Evolutionary conservation across 805 yeast species (phyloP).

Genomic region (Pichia cephalocereana): DNA sequence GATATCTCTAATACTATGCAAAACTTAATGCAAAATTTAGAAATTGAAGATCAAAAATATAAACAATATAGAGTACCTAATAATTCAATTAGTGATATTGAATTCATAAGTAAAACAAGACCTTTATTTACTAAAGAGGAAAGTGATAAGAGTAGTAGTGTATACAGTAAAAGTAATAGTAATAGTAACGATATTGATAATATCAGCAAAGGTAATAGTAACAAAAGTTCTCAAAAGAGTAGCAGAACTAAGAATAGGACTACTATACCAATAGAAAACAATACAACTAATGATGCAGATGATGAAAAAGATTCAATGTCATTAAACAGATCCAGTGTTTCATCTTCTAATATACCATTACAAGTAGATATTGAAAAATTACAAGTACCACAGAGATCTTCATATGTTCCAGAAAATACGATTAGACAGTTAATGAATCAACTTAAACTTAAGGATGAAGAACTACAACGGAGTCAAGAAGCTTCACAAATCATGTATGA

Average conservation of each 20-base stretch:
- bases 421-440: background rate
- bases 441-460: background rate
- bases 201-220: too few species aligned
- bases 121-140: too few species aligned
- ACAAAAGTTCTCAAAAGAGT: too few species aligned
- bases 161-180: too few species aligned
- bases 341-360: background rate
- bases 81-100: background rate
- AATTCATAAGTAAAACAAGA: too few species aligned
- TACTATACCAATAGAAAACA: background rate
- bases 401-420: background rate
- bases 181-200: too few species aligned
- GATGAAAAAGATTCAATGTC: background rate
- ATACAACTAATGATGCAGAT: constrained; percentile 2
- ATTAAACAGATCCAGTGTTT: too few species aligned
- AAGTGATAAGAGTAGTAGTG: too few species aligned
- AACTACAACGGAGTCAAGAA: background rate
- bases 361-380: background rate
- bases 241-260: too few species aligned
- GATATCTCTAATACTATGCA: constrained; percentile 4
- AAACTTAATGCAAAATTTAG: background rate
- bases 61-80: background rate
- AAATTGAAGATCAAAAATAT: background rate
- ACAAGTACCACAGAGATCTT: background rate
- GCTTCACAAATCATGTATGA: background rate